Evolutionary conservation across 805 yeast genomes (phyloP), one percentile per base, ranked within the genome.

Genomic region (Jamesozyma jinghongensis): DNA sequence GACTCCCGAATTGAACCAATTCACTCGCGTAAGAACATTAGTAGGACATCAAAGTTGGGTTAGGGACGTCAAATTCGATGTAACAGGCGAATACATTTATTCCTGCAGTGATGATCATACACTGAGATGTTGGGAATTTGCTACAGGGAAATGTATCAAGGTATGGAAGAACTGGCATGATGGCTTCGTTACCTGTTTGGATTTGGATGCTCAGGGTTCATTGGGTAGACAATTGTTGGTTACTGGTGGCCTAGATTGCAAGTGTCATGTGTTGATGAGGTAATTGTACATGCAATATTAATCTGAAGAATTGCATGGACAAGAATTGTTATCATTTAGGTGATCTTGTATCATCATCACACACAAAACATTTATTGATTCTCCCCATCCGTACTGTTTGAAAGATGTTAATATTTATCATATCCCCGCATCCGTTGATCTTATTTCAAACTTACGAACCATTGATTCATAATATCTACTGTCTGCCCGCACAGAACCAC

Each of bases 1-100:
- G 2, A 35, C 34, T 14, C 40, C 41, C 11, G 62, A 77, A 0
- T 60, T 73, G 17, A 72, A 77, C 51, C 76, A 83, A 1, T 90
- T 84, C 2, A 70, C 68, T 50, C 63, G 75, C 19, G 52, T 85
- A 1, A 67, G 70, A 19, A 76, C 77, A 16, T 62, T 85, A 10
- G 52, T 63, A 5, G 96, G 92, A 2, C 97, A 88, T 60, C 75
- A 77, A 37, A 83, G 92, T 8, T 88, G 97, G 97, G 82, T 90
- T 1, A 74, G 81, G 45, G 73, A 77, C 6, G 7, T 43, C 8
- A 31, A 34, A 34, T 52, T 87, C 5, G 65, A 66, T 8, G 62
- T 82, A 36, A 95, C 86, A 60, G 94, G 95, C 10, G 77, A 75
- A 49, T 94, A 92, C 0, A 68, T 77, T 31, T 77, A 74, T 49